phyloP scores from a whole-genome alignment of 169 alveolate genomes.

The Hepatocystis sp. region DNA sequence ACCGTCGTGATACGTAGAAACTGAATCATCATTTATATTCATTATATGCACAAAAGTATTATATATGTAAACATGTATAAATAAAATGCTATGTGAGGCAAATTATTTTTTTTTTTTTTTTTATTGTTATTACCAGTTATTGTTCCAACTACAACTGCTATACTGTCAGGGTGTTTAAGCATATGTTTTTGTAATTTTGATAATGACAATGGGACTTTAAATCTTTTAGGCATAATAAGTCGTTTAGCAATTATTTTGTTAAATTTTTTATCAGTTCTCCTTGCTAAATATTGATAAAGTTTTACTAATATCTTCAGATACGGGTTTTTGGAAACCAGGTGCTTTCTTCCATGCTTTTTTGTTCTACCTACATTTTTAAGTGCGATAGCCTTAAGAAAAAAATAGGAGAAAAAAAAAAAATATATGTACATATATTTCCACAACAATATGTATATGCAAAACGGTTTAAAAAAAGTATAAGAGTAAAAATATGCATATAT shows the following conservation, averaged over 20 bases:
- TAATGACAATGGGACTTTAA: slow-evolving; percentile 95
- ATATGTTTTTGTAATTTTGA: slow-evolving; percentile 93
- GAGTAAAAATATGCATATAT: neutral
- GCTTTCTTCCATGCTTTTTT: slow-evolving; percentile 91
- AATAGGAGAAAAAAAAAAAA: neutral
- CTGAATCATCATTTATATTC: slow-evolving; percentile 83
- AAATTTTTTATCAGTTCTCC: slow-evolving; percentile 95
- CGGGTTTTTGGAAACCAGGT: slow-evolving; percentile 91
- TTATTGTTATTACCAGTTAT: slow-evolving; percentile 94
- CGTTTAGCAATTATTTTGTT: slow-evolving; percentile 94
- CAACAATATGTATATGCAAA: too few relatives aligned
- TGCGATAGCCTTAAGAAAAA: slow-evolving; percentile 89
- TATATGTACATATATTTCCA: too few relatives aligned
- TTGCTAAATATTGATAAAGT: slow-evolving; percentile 92
- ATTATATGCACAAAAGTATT: slow-evolving; percentile 6
- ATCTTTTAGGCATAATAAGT: slow-evolving; percentile 93
- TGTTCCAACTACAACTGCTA: slow-evolving; percentile 98
- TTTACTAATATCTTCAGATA: slow-evolving; percentile 90
- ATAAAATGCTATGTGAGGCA: too few relatives aligned
- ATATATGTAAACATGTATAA: slow-evolving; percentile 9
- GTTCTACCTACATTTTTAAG: slow-evolving; percentile 93
- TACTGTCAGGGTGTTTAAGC: slow-evolving; percentile 90
- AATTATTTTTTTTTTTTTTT: too few relatives aligned
- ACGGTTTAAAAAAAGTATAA: neutral
- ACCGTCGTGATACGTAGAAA: slow-evolving; percentile 89